phyloP scores from a whole-genome alignment of 75 land plant species.

The Sequoiadendron giganteum region DNA sequence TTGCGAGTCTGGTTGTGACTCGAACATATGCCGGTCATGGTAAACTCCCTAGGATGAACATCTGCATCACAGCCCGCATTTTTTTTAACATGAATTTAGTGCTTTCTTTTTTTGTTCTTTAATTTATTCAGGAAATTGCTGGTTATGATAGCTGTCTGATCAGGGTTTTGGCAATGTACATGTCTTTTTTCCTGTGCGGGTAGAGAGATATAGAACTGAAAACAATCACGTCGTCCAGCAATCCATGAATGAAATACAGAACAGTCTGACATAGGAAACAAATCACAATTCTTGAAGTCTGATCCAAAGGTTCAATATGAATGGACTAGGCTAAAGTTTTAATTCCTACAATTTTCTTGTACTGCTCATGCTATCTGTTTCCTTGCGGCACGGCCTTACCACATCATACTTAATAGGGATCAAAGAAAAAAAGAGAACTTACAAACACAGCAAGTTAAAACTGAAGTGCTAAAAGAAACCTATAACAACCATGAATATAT shows the following conservation, averaged over 20 bases:
- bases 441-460: too few relatives aligned
- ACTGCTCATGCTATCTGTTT: too few relatives aligned
- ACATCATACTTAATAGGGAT: too few relatives aligned
- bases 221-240: not conserved
- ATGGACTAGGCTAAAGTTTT: not conserved
- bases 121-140: not conserved
- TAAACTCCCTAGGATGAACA: not conserved
- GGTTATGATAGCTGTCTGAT: not conserved
- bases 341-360: too few relatives aligned
- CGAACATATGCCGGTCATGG: not conserved
- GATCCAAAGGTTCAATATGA: not conserved
- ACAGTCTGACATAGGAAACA: not conserved
- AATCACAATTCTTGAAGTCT: not conserved
- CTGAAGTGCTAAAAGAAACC: too few relatives aligned
- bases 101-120: not conserved
- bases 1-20: not conserved
- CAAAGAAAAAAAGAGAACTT: too few relatives aligned
- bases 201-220: not conserved
- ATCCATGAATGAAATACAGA: not conserved
- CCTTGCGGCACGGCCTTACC: too few relatives aligned
- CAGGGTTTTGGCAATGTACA: not conserved
- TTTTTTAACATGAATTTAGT: not conserved
- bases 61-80: not conserved
- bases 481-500: too few relatives aligned
- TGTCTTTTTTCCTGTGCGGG: not conserved